Evolutionary conservation across 1,139 yeast genomes (phyloP).

Genomic region (Suhomyces panamericanus): DNA sequence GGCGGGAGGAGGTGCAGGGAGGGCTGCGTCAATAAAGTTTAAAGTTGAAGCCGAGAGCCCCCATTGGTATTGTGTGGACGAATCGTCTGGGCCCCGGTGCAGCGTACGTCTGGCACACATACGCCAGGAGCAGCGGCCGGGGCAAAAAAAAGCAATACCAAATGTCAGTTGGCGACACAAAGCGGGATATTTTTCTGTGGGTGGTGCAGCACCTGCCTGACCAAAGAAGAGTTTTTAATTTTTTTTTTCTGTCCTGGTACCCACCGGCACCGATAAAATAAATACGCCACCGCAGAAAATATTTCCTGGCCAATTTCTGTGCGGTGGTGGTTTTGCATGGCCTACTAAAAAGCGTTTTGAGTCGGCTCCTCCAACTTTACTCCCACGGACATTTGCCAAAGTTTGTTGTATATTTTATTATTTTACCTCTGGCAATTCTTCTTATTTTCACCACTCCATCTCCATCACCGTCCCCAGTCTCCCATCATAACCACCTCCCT

Average conservation of each 20-base stretch:
- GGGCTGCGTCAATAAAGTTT: background rate
- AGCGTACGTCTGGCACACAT: too few relatives aligned
- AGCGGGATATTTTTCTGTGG: background rate
- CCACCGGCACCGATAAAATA: background rate
- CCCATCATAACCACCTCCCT: constrained; percentile 1
- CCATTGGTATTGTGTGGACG: background rate
- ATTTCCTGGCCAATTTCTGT: constrained; percentile 1
- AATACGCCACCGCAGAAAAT: background rate
- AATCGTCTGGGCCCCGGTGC: background rate
- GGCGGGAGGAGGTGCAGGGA: background rate
- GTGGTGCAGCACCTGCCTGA: background rate
- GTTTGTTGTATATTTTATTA: constrained; percentile 9
- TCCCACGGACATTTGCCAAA: constrained; percentile 11
- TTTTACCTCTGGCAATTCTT: constrained; percentile 10
- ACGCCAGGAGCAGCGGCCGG: background rate
- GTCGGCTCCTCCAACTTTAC: constrained; percentile 8
- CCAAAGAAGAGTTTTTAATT: background rate
- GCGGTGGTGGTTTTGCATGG: constrained; percentile 7
- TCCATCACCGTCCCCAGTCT: background rate
- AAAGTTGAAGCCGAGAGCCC: background rate
- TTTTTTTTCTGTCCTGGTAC: background rate
- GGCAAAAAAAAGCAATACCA: background rate
- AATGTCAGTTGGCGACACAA: background rate
- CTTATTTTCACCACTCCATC: constrained; percentile 4
- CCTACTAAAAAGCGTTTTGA: constrained; percentile 9